Evolutionary conservation across 2,329 filamentous ascomycete genomes (phyloP).

Genomic region (Cercospora sojina): DNA sequence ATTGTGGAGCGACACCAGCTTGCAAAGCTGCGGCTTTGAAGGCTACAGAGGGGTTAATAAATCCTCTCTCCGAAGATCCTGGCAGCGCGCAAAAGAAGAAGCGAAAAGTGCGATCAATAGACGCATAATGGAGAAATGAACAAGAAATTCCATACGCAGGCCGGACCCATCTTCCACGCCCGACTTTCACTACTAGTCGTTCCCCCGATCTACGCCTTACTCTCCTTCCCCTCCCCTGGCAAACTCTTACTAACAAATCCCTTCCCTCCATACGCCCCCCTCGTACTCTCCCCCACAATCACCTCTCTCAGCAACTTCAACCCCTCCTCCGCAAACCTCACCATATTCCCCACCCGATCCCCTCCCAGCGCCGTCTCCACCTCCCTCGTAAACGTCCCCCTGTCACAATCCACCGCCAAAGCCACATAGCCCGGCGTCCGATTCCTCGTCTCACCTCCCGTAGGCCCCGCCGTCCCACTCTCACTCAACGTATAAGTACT

Average conservation of each 20-base stretch:
- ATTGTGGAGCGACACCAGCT: slow-evolving; percentile 14
- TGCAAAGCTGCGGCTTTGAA: slow-evolving; percentile 38
- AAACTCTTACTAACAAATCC: slow-evolving; percentile 6
- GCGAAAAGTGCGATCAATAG: background rate
- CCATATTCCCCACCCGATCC: slow-evolving; percentile 62
- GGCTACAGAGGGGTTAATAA: slow-evolving; percentile 42
- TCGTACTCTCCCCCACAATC: slow-evolving; percentile 44
- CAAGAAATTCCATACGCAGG: background rate
- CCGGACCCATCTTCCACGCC: too few species aligned
- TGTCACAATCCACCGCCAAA: slow-evolving; percentile 57
- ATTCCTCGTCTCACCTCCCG: slow-evolving; percentile 57
- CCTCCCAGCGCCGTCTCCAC: slow-evolving; percentile 55
- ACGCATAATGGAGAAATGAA: background rate
- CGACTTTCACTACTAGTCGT: too few species aligned
- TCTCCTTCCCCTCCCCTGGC: background rate
- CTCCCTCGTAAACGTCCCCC: slow-evolving; percentile 55
- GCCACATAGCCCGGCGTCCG: slow-evolving; percentile 64
- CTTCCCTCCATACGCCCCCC: slow-evolving; percentile 2
- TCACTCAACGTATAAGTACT: slow-evolving; percentile 60
- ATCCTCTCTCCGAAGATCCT: background rate
- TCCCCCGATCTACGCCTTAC: background rate
- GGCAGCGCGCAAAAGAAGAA: background rate
- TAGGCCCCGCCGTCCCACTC: slow-evolving; percentile 65
- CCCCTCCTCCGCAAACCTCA: slow-evolving; percentile 59
- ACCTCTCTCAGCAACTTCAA: slow-evolving; percentile 58